Base-by-base conservation (phyloP, 768 basidiomycete genomes). In the Lyophyllum shimeji region DNA sequence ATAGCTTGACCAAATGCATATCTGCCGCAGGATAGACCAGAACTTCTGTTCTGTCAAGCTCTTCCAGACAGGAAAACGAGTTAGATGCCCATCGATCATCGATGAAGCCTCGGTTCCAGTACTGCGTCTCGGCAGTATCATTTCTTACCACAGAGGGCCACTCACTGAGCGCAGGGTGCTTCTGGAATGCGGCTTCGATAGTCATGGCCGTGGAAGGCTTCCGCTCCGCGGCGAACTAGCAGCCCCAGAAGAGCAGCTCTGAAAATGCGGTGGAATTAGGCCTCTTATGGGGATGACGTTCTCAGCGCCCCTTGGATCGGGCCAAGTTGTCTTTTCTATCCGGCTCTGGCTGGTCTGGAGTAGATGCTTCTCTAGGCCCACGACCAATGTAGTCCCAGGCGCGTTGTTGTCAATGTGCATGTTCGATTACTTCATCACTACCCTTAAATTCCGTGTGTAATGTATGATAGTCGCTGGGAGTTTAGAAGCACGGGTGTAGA, bases 391-490 rank as follows among this genome's bases (percentile, higher is more conserved):
- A 45, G 23, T 37, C 46, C 54, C 46, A 55, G 50, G 40, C 49
- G 48, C 50, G 48, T 55, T 57, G 25, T 29, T 37, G 13, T 52
- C 25, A 31, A 20, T 44, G 40, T 43, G 17, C 46, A 27, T 20
- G 31, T 45, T 18, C 17, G 21, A 20, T 53, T 42, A 60, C 52
- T 60, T 42, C 46, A 59, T 56, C 57, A 56, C 33, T 46, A 56
- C 57, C 59, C 50, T 40, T 29, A 47, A 50, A 39, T 50, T 46
- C 37, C 11, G 31, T 25, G 13, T 50, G 46, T 34, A 44, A 21
- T 47, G 56, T 43, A 31, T 50, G 23, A 48, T 55, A 18, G 23
- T 29, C 29, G 46, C 40, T 46, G 23, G 46, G 29, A 44, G 24
- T 33, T 18, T 43, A 24, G 50, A 55, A 56, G 52, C 17, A 56